Base-by-base conservation (phyloP, 371 early-diverging fungal species). In the Rhizopus sp. region DNA sequence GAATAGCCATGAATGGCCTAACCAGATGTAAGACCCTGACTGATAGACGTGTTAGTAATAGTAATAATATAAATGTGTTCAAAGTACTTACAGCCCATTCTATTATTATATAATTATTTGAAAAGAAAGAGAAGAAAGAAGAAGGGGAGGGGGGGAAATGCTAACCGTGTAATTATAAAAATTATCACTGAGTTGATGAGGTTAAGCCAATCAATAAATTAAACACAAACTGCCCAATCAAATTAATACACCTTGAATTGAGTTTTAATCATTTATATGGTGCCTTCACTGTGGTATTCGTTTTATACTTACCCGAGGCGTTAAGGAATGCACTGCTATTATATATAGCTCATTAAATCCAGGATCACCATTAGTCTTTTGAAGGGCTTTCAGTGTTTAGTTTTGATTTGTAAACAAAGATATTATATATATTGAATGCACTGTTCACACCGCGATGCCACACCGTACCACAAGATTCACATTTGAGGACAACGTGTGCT, bases 1-100 rank as follows among this genome's bases (percentile, higher is more conserved):
- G 87, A 68, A 98, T 84, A 66, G 94, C 91, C 88, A 98, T 94
- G 79, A 99, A 99, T 49, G 99, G 99, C 87, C 93, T 84, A 71
- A 99, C 92, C 61, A 99, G 88, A 75, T 97, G 93, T 62, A 99
- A 89, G 57, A 98, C 84, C 66, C 99, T 93, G 84, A 96, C 93
- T 93, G 29, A 35, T 16, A 41, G 35, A 51, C 39, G 23, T 49
- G 44, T 38, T 15, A 44, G 41, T 10, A 40, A 37, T 10, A 40
- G 29, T 8, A 8, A 9, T 35, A 46, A 33, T 55, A 12, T 6
- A 13, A 10, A 13, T 39, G 13, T 10, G 5, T 13, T 7, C 23
- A 13, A 12, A 13, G 33, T 30, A 67, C 68, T 63, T 67, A 67
- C 68, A 56, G 45, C 68, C 68, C 68, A 67, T 67, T 59, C 50